Percentiles rank a stretch among this genome's conserved stretches.
Evolutionary conservation across 345 rosid genomes (phyloP).

Genomic region (Mangifera indica): DNA sequence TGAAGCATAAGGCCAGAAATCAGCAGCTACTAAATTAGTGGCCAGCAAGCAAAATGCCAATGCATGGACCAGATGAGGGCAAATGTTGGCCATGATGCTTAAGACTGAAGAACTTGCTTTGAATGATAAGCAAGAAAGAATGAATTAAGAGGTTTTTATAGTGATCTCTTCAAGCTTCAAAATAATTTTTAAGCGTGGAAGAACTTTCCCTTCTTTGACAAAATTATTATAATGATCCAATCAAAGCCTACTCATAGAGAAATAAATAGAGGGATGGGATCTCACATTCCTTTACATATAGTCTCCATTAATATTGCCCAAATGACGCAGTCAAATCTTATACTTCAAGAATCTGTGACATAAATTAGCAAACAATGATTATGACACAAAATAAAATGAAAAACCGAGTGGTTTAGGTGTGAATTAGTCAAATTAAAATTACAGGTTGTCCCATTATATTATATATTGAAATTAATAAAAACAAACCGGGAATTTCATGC

Average conservation of each 20-base stretch:
- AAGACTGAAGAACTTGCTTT: not conserved
- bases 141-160: not conserved
- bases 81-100: slow-evolving; percentile 19
- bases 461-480: too few species aligned
- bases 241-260: too few species aligned
- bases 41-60: slow-evolving; percentile 30
- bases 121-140: not conserved
- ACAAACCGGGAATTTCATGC: too few species aligned
- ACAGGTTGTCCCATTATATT: too few species aligned
- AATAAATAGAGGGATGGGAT: not conserved
- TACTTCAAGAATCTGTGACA: too few species aligned
- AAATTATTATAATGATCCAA: too few species aligned
- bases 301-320: too few species aligned
- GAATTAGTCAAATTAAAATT: too few species aligned
- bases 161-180: not conserved
- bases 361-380: too few species aligned
- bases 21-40: slow-evolving; percentile 23
- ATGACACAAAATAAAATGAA: too few species aligned
- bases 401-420: too few species aligned
- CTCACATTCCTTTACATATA: not conserved
- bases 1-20: not conserved
- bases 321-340: not conserved
- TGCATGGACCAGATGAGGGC: slow-evolving; percentile 28
- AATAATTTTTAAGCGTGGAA: not conserved
- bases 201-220: not conserved